Conservation (phyloP, 2,329 filamentous ascomycete species). For the Emericellopsis atlantica region DNA sequence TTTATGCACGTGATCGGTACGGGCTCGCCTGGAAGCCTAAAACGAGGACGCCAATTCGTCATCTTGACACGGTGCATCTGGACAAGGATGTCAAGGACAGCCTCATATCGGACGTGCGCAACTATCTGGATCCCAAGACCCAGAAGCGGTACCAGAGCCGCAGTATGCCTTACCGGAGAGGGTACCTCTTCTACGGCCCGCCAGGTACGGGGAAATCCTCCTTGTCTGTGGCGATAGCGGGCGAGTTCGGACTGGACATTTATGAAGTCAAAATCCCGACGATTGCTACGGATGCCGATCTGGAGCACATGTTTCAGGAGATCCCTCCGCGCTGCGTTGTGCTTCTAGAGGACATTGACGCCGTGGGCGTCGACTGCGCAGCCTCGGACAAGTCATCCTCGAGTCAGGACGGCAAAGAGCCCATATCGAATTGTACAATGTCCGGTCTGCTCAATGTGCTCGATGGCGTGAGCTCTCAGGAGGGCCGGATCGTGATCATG, state of each 20-base stretch:
- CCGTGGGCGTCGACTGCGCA: conserved; percentile 17
- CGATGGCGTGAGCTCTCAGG: conserved; percentile 56
- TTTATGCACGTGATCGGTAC: conserved; percentile 31
- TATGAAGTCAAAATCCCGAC: conserved; percentile 36
- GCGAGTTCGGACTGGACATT: conserved; percentile 35
- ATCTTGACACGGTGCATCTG: conserved; percentile 37
- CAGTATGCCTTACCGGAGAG: conserved; percentile 27
- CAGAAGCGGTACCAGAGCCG: conserved; percentile 50
- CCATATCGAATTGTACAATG: conserved; percentile 29
- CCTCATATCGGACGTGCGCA: conserved; percentile 35
- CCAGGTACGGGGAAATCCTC: conserved; percentile 50
- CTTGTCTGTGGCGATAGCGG: conserved; percentile 37
- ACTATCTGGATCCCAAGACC: conserved; percentile 35
- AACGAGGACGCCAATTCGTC: conserved; percentile 32
- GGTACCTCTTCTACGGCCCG: conserved; percentile 53
- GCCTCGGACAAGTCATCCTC: conserved; percentile 7
- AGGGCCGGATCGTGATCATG: conserved; percentile 63
- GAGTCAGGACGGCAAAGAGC: conserved; percentile 1
- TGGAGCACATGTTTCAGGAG: conserved; percentile 37
- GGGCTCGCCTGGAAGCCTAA: conserved; percentile 35
- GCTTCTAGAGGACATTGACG: conserved; percentile 42
- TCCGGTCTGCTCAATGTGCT: conserved; percentile 58
- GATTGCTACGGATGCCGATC: conserved; percentile 32
- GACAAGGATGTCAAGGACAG: conserved; percentile 30
- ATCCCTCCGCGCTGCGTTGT: conserved; percentile 40